Conservation (phyloP, 2,329 filamentous ascomycete species). For the Tolypocladium ovalisporum region DNA sequence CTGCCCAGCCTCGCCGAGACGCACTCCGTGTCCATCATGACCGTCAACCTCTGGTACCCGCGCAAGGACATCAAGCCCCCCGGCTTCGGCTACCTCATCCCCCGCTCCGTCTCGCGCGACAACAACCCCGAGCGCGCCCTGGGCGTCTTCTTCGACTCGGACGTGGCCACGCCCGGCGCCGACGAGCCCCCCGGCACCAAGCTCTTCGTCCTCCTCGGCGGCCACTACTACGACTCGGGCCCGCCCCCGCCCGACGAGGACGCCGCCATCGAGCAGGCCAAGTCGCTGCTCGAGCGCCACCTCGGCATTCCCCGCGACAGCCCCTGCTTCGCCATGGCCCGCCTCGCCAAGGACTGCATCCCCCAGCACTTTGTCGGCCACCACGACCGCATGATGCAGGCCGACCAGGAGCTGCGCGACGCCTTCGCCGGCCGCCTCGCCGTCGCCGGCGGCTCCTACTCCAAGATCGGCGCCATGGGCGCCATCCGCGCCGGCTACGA, state of each 20-base stretch:
- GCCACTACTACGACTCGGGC: slow-evolving; percentile 65
- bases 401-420: slow-evolving; percentile 41
- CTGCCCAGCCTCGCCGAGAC: slow-evolving; percentile 41
- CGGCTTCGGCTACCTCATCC: slow-evolving; percentile 90
- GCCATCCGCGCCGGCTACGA: slow-evolving; percentile 35
- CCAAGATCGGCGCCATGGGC: slow-evolving; percentile 37
- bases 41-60: slow-evolving; percentile 80
- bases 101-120: slow-evolving; percentile 55
- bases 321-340: slow-evolving; percentile 50
- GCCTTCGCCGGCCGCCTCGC: slow-evolving; percentile 53
- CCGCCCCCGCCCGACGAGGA: slow-evolving; percentile 43
- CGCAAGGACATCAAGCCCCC: slow-evolving; percentile 49
- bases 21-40: slow-evolving; percentile 72
- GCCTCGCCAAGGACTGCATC: slow-evolving; percentile 59
- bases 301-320: slow-evolving; percentile 53
- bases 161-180: slow-evolving; percentile 32
- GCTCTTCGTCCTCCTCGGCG: slow-evolving; percentile 88
- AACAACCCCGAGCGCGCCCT: slow-evolving; percentile 76
- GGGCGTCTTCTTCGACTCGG: slow-evolving; percentile 86
- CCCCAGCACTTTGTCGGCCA: slow-evolving; percentile 86
- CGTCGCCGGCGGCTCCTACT: slow-evolving; percentile 49
- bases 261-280: slow-evolving; percentile 60
- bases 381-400: slow-evolving; percentile 43
- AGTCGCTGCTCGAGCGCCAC: slow-evolving; percentile 59
- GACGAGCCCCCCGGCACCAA: slow-evolving; percentile 61